Conservation (phyloP, 2,329 filamentous ascomycete genomes). For the Penicillium hesseltinei region DNA sequence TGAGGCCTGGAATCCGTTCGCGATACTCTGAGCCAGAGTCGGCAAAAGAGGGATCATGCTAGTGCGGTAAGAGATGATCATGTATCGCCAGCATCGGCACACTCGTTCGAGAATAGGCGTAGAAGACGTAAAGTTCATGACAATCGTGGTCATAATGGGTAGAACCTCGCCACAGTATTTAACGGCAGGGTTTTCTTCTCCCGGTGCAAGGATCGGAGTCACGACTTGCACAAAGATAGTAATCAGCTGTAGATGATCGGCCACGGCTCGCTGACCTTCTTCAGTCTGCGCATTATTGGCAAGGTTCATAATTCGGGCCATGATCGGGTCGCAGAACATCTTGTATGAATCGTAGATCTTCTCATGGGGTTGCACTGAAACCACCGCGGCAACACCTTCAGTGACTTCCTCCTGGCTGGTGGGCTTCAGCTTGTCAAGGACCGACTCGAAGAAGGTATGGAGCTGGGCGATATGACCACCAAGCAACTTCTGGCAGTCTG, state of each 20-base stretch:
- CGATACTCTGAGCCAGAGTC: constrained; percentile 82
- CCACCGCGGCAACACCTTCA: constrained; percentile 88
- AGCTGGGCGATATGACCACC: constrained; percentile 80
- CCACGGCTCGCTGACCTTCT: constrained; percentile 78
- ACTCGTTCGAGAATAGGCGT: constrained; percentile 88
- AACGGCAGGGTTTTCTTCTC: constrained; percentile 81
- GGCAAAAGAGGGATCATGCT: constrained; percentile 83
- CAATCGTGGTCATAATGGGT: constrained; percentile 78
- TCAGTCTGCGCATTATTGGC: constrained; percentile 83
- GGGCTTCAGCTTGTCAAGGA: constrained; percentile 80
- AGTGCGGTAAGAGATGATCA: constrained; percentile 93
- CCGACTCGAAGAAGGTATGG: constrained; percentile 87
- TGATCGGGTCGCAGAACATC: constrained; percentile 87
- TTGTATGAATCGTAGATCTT: constrained; percentile 85
- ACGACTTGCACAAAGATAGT: constrained; percentile 82
- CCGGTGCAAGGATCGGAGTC: constrained; percentile 69
- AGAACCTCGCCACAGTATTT: constrained; percentile 96
- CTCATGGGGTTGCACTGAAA: constrained; percentile 76
- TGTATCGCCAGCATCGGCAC: constrained; percentile 93
- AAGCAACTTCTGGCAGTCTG: constrained; percentile 84
- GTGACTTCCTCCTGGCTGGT: constrained; percentile 94
- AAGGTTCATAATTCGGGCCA: constrained; percentile 79
- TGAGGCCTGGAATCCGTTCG: constrained; percentile 77
- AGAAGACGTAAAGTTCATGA: constrained; percentile 83
- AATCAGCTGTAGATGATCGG: constrained; percentile 90